Evolutionary conservation across 805 yeast species (phyloP).

Genomic region (Jamesozyma spencerorum): DNA sequence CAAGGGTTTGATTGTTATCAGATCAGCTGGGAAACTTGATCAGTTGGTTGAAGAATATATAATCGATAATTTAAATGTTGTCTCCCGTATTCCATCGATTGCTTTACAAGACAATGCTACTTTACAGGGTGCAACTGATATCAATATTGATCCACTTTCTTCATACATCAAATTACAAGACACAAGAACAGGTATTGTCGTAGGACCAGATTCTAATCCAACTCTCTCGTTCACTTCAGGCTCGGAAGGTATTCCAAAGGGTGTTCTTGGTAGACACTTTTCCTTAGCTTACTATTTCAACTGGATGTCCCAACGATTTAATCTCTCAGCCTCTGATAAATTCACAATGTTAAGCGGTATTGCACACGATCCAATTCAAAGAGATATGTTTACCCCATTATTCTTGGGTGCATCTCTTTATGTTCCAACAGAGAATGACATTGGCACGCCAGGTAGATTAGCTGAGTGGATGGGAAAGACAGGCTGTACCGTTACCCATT

Average conservation of each 20-base stretch:
- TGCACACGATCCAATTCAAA: conserved; percentile 98
- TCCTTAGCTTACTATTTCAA: conserved; percentile 96
- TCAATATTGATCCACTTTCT: conserved; percentile 40
- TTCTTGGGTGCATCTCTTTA: conserved; percentile 88
- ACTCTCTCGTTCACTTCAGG: conserved; percentile 96
- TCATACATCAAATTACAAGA: conserved; percentile 39
- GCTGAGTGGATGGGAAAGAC: conserved; percentile 95
- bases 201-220: conserved; percentile 97
- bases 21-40: conserved; percentile 80
- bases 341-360: conserved; percentile 98
- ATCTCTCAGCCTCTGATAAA: conserved; percentile 66
- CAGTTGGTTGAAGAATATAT: conserved; percentile 73
- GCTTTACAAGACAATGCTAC: conserved; percentile 70
- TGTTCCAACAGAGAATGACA: conserved; percentile 94
- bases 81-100: conserved; percentile 66
- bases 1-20: conserved; percentile 76
- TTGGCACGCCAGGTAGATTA: conserved; percentile 94
- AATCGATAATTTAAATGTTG: conserved; percentile 57
- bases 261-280: conserved; percentile 95
- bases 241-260: conserved; percentile 96
- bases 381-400: conserved; percentile 97
- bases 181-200: conserved; percentile 74
- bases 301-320: conserved; percentile 91
- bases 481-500: conserved; percentile 91
- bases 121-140: conserved; percentile 43